Base-by-base conservation (phyloP, 2,329 filamentous ascomycete genomes). In the Alternaria arbusti region DNA sequence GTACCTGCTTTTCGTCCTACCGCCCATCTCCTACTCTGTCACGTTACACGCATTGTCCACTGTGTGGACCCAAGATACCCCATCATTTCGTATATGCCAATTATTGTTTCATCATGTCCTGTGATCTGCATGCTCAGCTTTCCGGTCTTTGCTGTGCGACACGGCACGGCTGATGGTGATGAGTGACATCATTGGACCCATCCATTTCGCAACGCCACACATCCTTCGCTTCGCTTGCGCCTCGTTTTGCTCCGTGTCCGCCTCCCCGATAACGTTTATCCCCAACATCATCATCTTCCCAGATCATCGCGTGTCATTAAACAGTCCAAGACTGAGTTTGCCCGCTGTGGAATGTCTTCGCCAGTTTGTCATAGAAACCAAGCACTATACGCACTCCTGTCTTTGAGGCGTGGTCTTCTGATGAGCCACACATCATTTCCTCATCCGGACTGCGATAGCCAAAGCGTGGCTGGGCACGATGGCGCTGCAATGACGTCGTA, bases 351-450 rank as follows among this genome's bases (percentile, higher is more conserved):
- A 58, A 49, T 32, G 43, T n/a, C 11, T 28, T 8, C 15, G n/a
- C 20, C 7, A 25, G n/a, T 40, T 22, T 30, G 43, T 64, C 25
- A 62, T 36, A 10, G 20, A 17, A 54, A 20, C 55, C 57, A 57
- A 52, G 9, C 30, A 15, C 23, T 28, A 26, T 52, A 44, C 57
- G 57, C 30, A n/a, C 32, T 28, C 23, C 30, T 57, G 43, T 22
- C 32, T 43, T 15, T 60, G 20, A 26, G 54, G 56, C 56, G 59
- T 62, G 63, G 66, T 66, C 26, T 32, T 55, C 56, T 64, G 45
- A 65, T 68, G 66, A 66, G 65, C 51, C 44, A 67, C 55, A 32
- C 17, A 68, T 71, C 67, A 58, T 66, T 71, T 46, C 65, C 67
- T 45, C 13, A 32, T 68, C 36, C 40, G 69, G 65, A 51, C 26